Evolutionary conservation across 257 asterid species (phyloP), one percentile per base, ranked within the genome.

Genomic region (Orobanche coerulescens): DNA sequence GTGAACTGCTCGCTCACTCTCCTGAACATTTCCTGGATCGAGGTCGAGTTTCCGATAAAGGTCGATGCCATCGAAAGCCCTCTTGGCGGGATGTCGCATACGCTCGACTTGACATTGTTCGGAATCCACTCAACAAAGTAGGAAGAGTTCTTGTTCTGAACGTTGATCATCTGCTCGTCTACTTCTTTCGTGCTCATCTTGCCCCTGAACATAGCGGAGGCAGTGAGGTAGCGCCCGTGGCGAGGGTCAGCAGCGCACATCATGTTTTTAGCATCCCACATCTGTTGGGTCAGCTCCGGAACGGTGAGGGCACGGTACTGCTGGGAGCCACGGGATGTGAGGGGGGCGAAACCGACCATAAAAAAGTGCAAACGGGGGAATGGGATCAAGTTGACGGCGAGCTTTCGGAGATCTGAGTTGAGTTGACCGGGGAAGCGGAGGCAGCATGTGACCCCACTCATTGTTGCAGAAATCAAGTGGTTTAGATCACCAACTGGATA

Each of bases 181-280:
- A 87, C 96, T 75, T 87, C 96, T 68, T 84, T 87, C 31, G 96
- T 87, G 80, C 91, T 82, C 91, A 87, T 87, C 76, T 87, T 87
- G 54, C 95, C 95, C 28, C 95, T 70, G 85, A 87, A 87, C 95
- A 87, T 87, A 69, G 95, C 95, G 1, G 95, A 87, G 70, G 95
- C 95, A 12, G 95, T 87, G 55, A 84, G 90, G 72, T 87, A 87
- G 2, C 95, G 94, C 1, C 94, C 95, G 23, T 87, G 95, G 57
- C 95, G 94, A 14, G 94, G 94, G 61, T 87, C 94, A 33, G 95
- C 94, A 47, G 94, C 94, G 59, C 95, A 87, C 95, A 87, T 88
- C 96, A 88, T 88, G 79, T 88, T 88, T 83, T 88, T 88, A 65
- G 96, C 68, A 47, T 88, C 96, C 94, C 96, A 88, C 96, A 88